Percentiles rank a stretch among this genome's conserved stretches.
Conservation (phyloP, 441 rosid genomes). For the Raphanus hybrid region DNA sequence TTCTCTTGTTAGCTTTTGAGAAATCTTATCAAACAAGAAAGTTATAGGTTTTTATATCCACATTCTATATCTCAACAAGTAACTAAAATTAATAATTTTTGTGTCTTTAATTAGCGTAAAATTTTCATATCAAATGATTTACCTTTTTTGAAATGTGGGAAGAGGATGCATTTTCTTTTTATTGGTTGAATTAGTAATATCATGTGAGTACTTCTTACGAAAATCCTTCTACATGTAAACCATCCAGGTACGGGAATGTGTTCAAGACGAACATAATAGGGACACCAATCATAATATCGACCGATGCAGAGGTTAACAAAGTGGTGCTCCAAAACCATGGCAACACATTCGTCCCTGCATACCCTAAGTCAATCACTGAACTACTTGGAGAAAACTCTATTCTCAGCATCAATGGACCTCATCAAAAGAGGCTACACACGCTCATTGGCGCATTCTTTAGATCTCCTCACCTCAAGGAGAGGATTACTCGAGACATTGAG, state of each 20-base stretch:
- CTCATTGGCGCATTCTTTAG: conserved; percentile 67
- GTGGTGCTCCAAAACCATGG: conserved; percentile 74
- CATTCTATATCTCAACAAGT: not conserved
- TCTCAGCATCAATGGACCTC: conserved; percentile 69
- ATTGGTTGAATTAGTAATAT: not conserved
- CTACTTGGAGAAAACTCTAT: conserved; percentile 67
- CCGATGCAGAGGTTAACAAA: conserved; percentile 78
- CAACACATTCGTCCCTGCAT: conserved; percentile 63
- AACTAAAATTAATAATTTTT: not conserved
- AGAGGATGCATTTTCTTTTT: conserved; percentile 8
- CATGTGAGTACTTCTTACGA: not conserved
- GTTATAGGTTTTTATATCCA: not conserved
- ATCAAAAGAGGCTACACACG: conserved; percentile 65
- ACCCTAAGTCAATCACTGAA: conserved; percentile 67
- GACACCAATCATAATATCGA: conserved; percentile 76
- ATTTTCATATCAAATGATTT: not conserved
- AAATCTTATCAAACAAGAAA: not conserved
- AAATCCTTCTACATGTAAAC: conserved; percentile 1
- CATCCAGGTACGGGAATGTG: conserved; percentile 65
- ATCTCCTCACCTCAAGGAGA: conserved; percentile 64
- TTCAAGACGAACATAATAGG: conserved; percentile 77
- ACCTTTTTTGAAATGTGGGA: not conserved
- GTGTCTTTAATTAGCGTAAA: not conserved
- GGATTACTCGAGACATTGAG: conserved; percentile 55
- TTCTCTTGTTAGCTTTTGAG: conserved; percentile 16